Percentiles rank a stretch among this genome's conserved stretches.
These are phyloP conservation scores for Tribonema minus DNA, from an alignment of 108 stramenopile genomes.

Conservation along the genomic window DNA sequence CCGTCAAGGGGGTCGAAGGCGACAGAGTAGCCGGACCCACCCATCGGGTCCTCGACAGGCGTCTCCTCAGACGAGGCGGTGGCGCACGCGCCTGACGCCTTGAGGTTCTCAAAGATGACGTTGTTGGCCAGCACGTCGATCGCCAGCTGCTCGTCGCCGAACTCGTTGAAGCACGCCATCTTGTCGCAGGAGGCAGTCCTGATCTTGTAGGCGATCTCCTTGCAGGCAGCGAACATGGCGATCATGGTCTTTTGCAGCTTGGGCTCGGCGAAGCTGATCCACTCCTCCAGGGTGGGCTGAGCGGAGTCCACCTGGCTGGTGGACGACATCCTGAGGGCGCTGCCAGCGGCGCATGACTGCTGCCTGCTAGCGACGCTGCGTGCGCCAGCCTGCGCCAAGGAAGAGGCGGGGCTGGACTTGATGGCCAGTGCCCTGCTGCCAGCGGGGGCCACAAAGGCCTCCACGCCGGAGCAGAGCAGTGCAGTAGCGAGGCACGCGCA, in stretches of 20 bases:
- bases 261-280: conserved; percentile 38
- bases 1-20: conserved; percentile 70
- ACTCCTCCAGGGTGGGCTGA: conserved; percentile 33
- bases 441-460: conserved; percentile 6
- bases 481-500: conserved; percentile 5
- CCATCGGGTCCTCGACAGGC: conserved; percentile 51
- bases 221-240: conserved; percentile 53
- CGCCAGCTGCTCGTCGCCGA: conserved; percentile 58
- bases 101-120: conserved; percentile 58
- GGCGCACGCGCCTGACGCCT: conserved; percentile 45
- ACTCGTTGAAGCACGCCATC: conserved; percentile 57
- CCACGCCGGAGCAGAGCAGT: background rate
- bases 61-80: conserved; percentile 58
- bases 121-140: conserved; percentile 59
- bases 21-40: conserved; percentile 65
- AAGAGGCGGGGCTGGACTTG: background rate
- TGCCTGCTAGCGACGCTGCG: no score
- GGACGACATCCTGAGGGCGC: conserved; percentile 29
- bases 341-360: no score
- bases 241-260: conserved; percentile 48
- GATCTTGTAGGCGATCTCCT: conserved; percentile 58
- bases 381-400: background rate
- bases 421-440: background rate
- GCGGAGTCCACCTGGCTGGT: conserved; percentile 1
- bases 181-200: conserved; percentile 56